phyloP scores from a whole-genome alignment of 2,329 filamentous ascomycete genomes.

The Teratosphaeria viscida region DNA sequence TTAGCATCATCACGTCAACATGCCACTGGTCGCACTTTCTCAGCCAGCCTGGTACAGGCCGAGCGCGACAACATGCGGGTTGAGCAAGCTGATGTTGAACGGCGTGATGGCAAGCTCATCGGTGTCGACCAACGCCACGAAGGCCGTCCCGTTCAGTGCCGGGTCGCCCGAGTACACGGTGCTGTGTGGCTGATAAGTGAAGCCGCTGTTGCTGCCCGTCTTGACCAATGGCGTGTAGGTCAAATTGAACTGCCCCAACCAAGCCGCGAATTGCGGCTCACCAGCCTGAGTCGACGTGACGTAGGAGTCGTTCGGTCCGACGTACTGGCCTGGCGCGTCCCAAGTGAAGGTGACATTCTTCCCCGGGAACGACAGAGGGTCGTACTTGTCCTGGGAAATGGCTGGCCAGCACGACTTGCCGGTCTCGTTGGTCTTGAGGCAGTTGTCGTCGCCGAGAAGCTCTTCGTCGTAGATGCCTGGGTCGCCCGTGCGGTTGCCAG shows the following conservation, averaged over 20 bases:
- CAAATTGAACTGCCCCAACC: not conserved
- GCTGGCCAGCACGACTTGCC: not conserved
- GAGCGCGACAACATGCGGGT: not conserved
- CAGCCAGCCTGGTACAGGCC: not conserved
- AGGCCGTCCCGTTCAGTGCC: not conserved
- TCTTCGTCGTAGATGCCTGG: not conserved
- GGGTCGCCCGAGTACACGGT: not conserved
- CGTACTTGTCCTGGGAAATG: not conserved
- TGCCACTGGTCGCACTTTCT: not conserved
- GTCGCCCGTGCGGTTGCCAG: not conserved
- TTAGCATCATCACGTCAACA: not conserved
- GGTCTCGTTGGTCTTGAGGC: not conserved
- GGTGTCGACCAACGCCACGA: not conserved
- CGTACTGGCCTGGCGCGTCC: not conserved
- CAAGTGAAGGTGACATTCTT: not conserved
- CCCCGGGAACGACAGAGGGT: not conserved
- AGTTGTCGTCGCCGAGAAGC: not conserved
- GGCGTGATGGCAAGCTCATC: not conserved
- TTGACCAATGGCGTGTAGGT: not conserved
- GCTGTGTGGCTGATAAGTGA: not conserved
- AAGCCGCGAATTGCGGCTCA: not conserved
- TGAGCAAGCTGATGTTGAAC: not conserved
- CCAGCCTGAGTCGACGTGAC: not conserved
- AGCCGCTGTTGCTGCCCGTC: not conserved
- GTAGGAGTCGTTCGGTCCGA: not conserved